Base-by-base conservation (phyloP, 2,329 filamentous ascomycete genomes). In the Sarocladium oryzae region DNA sequence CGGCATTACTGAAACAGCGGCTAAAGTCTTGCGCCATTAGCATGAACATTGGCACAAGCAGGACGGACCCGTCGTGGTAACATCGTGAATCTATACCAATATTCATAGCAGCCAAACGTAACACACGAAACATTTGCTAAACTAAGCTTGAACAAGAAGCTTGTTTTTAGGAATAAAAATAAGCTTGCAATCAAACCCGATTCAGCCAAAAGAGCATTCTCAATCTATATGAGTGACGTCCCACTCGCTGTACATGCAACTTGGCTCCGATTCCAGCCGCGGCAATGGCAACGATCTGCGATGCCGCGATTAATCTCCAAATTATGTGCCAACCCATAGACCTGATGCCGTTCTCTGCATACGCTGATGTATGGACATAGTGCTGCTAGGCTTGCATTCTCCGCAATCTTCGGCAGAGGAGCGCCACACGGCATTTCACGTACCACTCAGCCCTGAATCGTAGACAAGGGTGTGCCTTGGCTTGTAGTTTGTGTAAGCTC, bases 1-100 rank as follows among this genome's bases (percentile, higher is more conserved):
- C 43, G 43, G 26, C 43, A 48, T 48, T 32, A 26, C 20, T 48
- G 43, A 48, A 48, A 48, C 43, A 16, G 28, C 43, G 43, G 43
- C 43, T 48, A 48, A 48, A 48, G 16, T 24, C 21, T 24, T 28
- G 28, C 26, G 43, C 43, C 43, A 33, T 20, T 33, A 18, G 26
- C 26, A 33, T 48, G n/a, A 48, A 9, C 11, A n/a, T 6, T 21
- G 32, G 7, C 21, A 5, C 40, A 13, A 28, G 24, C 21, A n/a
- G n/a, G n/a, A n/a, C n/a, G n/a, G n/a, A n/a, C n/a, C n/a, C n/a
- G n/a, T n/a, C n/a, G n/a, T n/a, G n/a, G n/a, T n/a, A n/a, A n/a
- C n/a, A n/a, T n/a, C n/a, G n/a, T n/a, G n/a, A n/a, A n/a, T n/a
- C n/a, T n/a, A n/a, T n/a, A n/a, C n/a, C n/a, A n/a, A n/a, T n/a